Evolutionary conservation across 2,329 filamentous ascomycete species (phyloP).

Genomic region (Alternaria burnsii): DNA sequence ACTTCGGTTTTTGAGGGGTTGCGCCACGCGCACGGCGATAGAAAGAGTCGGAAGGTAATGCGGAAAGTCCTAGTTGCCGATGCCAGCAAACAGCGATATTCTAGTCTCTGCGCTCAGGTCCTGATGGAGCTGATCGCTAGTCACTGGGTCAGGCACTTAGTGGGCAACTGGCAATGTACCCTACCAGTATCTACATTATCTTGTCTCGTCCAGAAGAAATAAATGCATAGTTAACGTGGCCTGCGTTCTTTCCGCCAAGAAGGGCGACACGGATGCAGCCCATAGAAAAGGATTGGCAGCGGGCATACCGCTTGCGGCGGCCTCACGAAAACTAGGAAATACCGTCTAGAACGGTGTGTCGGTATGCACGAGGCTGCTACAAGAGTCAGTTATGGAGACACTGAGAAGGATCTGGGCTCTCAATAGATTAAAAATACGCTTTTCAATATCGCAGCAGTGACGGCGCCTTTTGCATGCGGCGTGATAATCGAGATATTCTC

Average conservation of each 20-base stretch:
- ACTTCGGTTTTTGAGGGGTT: background rate
- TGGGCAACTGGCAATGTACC: background rate
- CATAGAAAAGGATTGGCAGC: background rate
- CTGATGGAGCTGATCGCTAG: background rate
- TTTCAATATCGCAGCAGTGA: background rate
- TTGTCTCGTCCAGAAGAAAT: background rate
- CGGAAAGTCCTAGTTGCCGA: background rate
- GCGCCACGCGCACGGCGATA: background rate
- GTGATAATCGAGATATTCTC: background rate
- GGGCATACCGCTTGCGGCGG: constrained; percentile 2
- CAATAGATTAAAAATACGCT: background rate
- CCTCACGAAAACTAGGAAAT: background rate
- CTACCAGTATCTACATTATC: background rate
- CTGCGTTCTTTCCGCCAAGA: background rate
- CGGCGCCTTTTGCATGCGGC: background rate
- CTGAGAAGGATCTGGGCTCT: background rate
- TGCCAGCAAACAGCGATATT: background rate
- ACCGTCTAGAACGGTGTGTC: background rate
- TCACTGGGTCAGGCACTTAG: background rate
- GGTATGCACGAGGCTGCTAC: background rate
- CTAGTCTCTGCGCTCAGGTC: background rate
- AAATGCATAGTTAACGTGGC: background rate
- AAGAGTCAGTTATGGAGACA: background rate
- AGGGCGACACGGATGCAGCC: background rate
- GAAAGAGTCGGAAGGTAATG: background rate